Base-by-base conservation (phyloP, 2,329 filamentous ascomycete species). In the Claviceps sp. region DNA sequence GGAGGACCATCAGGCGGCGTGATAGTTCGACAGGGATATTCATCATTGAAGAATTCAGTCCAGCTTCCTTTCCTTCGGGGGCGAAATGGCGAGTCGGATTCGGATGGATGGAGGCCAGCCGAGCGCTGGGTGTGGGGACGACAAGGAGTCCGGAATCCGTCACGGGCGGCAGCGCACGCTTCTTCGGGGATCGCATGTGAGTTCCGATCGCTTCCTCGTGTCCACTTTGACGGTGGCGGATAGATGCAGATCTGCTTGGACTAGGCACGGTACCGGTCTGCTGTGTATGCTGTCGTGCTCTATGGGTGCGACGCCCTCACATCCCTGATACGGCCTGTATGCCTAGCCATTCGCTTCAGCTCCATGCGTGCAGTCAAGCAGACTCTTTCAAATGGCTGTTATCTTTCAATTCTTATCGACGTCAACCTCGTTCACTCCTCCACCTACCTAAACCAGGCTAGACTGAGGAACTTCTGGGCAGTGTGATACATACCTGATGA, bases 401-500 rank as follows among this genome's bases (percentile, higher is more conserved):
- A 29, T 17, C 44, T 45, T 8, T 8, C 44, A 29, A 11, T 3
- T 26, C 22, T 9, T 11, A 29, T 11, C 8, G 29, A 29, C 29
- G 29, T 29, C 9, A 46, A 49, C 11, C 17, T n/a, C 26, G 47
- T 26, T 50, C 36, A 34, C 4, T n/a, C 36, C 45, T 22, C 22
- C 40, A 56, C 54, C 54, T 56, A 50, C 55, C 55, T 53, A 55
- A 53, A 51, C 36, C 46, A 50, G 53, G 8, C 29, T 50, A 49
- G 49, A 34, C n/a, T 20, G 26, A 37, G 50, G 48, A 54, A 54
- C 52, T 56, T 56, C 46, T 51, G 20, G 13, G 14, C n/a, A 43
- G 45, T 22, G 26, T 23, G 2, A n/a, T 2, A 9, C 11, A 29
- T 29, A 11, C 20, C 17, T 5, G 13, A 14, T 14, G 17, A 14